phyloP scores from a whole-genome alignment of 805 yeast species.

The Wickerhamiella azymoides region DNA sequence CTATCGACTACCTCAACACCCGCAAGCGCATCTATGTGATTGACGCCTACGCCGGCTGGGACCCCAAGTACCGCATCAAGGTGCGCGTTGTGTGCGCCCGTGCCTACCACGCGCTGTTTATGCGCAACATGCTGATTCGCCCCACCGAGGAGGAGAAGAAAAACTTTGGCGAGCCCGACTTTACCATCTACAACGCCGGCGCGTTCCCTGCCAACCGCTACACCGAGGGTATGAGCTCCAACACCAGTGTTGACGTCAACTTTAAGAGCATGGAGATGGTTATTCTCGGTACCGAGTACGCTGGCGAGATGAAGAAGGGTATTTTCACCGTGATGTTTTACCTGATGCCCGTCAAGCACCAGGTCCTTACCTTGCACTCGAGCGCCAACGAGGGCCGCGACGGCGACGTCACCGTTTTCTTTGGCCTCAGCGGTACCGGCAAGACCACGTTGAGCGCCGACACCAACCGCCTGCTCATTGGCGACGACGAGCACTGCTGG shows the following conservation, averaged over 20 bases:
- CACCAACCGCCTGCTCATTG: slow-evolving; percentile 83
- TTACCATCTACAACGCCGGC: slow-evolving; percentile 96
- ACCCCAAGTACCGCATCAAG: slow-evolving; percentile 90
- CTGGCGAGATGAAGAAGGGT: slow-evolving; percentile 99
- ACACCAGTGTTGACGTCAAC: slow-evolving; percentile 90
- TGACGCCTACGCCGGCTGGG: slow-evolving; percentile 99
- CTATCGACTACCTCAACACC: slow-evolving; percentile 90
- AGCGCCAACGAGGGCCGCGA: slow-evolving; percentile 82
- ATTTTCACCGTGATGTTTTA: slow-evolving; percentile 98
- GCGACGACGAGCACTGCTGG: slow-evolving; percentile 99
- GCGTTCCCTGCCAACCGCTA: slow-evolving; percentile 95
- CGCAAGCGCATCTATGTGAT: slow-evolving; percentile 87
- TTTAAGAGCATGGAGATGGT: slow-evolving; percentile 98
- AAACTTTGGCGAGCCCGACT: slow-evolving; percentile 92
- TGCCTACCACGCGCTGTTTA: slow-evolving; percentile 95
- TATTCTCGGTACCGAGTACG: slow-evolving; percentile 95
- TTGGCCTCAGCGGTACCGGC: slow-evolving; percentile 96
- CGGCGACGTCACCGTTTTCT: slow-evolving; percentile 87
- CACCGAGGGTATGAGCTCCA: slow-evolving; percentile 94
- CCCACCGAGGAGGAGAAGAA: slow-evolving; percentile 83
- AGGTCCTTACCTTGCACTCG: slow-evolving; percentile 86
- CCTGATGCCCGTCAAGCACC: slow-evolving; percentile 88
- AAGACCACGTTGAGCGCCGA: slow-evolving; percentile 96
- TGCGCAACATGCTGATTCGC: slow-evolving; percentile 95
- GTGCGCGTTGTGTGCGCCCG: slow-evolving; percentile 94